Percentiles rank a stretch among this genome's conserved stretches.
Evolutionary conservation across 495 filamentous ascomycete genomes (phyloP).

Genomic region (Penicillium soppii): DNA sequence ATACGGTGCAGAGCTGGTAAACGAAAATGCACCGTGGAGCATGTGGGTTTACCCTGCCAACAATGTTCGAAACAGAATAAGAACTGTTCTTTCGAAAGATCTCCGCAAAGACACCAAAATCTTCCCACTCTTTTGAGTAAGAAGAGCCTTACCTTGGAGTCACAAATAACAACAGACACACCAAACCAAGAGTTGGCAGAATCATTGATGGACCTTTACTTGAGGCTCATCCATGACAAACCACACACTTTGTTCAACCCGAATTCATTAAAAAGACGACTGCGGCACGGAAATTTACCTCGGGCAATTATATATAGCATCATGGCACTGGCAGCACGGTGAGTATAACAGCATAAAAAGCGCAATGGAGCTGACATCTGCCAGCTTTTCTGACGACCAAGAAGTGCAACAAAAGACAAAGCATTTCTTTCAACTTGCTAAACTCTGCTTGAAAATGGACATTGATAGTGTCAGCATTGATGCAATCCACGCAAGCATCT

Average conservation of each 20-base stretch:
- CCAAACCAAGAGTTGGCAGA: background rate
- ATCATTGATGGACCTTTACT: constrained; percentile 25
- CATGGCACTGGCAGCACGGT: constrained; percentile 22
- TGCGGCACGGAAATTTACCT: constrained; percentile 2
- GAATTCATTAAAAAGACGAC: constrained; percentile 2
- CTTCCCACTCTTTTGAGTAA: background rate
- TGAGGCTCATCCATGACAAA: constrained; percentile 30
- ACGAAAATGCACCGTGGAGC: constrained; percentile 3
- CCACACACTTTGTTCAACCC: constrained; percentile 30
- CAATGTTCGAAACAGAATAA: constrained; percentile 6
- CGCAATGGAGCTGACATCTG: background rate
- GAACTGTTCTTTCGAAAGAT: constrained; percentile 1
- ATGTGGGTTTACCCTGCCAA: background rate
- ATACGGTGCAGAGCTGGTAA: constrained; percentile 7
- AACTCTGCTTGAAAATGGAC: constrained; percentile 8
- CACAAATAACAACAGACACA: background rate
- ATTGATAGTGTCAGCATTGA: constrained; percentile 15
- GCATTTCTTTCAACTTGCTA: constrained; percentile 13
- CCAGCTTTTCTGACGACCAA: constrained; percentile 3
- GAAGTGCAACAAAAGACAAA: constrained; percentile 4
- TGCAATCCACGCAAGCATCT: constrained; percentile 18
- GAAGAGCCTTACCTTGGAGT: background rate
- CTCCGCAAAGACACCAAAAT: background rate
- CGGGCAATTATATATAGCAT: constrained; percentile 14
- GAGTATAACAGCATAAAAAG: background rate